Evolutionary conservation across 257 asterid genomes (phyloP).

Genomic region (Nicotiana otophora): DNA sequence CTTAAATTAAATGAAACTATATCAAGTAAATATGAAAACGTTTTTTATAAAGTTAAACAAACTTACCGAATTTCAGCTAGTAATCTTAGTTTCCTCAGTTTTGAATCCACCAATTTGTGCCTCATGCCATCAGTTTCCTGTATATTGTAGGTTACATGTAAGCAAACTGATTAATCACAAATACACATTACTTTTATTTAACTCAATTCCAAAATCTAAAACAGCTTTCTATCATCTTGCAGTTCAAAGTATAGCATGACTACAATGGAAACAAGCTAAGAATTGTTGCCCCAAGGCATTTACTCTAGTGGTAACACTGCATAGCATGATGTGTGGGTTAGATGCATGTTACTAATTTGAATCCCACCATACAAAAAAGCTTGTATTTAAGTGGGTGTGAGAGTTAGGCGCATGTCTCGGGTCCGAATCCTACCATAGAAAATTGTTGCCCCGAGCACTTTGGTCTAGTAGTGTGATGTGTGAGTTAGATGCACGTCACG

Average conservation of each 20-base stretch:
- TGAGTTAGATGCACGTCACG: background rate
- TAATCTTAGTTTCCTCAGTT: constrained; percentile 44
- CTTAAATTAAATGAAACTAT: background rate
- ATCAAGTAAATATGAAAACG: background rate
- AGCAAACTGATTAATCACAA: background rate
- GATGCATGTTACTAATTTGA: too few relatives aligned
- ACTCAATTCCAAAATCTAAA: background rate
- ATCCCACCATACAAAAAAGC: too few relatives aligned
- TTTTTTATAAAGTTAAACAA: background rate
- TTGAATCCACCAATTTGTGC: constrained; percentile 45
- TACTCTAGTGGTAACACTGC: background rate
- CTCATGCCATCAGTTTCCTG: constrained; percentile 58
- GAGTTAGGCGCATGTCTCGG: too few relatives aligned
- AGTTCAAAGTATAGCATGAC: background rate
- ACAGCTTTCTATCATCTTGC: background rate
- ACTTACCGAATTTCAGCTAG: constrained; percentile 84
- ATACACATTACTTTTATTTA: background rate
- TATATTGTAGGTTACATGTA: background rate
- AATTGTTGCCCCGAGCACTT: background rate
- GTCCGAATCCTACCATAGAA: too few relatives aligned
- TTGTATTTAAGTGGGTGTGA: too few relatives aligned
- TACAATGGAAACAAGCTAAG: background rate
- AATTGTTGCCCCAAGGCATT: too few relatives aligned
- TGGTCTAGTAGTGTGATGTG: background rate
- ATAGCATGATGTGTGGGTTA: too few relatives aligned